Evolutionary conservation across 352 stramenopile genomes (phyloP), one percentile per base, ranked within the genome.

Genomic region (Aphanomyces stellatus): DNA sequence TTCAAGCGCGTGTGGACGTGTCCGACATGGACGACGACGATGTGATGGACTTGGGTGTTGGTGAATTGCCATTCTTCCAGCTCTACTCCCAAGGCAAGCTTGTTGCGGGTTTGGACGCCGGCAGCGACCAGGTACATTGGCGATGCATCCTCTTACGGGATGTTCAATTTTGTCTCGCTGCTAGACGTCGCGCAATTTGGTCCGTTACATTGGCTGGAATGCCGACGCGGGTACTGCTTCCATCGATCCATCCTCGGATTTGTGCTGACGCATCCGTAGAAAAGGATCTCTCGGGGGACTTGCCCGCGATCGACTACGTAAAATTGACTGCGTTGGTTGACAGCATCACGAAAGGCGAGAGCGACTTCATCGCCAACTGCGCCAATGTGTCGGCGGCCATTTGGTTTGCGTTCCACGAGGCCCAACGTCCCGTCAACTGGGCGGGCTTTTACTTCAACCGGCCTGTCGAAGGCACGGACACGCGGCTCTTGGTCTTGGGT

Each of bases 301-400:
- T 90, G 46, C 69, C 72, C 25, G 75, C 82, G 0, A 74, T 93
- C 25, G 79, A 93, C 68, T 78, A 80, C 33, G 76, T 87, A 41
- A 81, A 89, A 51, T 56, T 91, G 27, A 62, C 89, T 24, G 56
- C 62, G 3, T 80, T 90, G 33, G 74, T 90, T 27, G 76, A 80
- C 46, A 79, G 78, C 19, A 88, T 86, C 74, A 90, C 79, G 4
- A 74, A 71, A 2, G 76, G 71, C 8, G 82, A 93, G 74, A 79
- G 78, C 48, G 85, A 93, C 73, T 88, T 85, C 72, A 74, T 91
- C 30, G 80, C 85, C 42, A 93, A 93, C 66, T 74, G 81, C 35
- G 81, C 85, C 56, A 93, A 93, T 67, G 82, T 90, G 15, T 79
- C 85, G 30, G 76, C 85, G 17, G 88, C 90, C 62, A 85, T 91